A percentile compares a stretch with the other conserved stretches of the same genome.
Conservation (phyloP, 2,329 filamentous ascomycete genomes). For the Aureobasidium sp. region DNA sequence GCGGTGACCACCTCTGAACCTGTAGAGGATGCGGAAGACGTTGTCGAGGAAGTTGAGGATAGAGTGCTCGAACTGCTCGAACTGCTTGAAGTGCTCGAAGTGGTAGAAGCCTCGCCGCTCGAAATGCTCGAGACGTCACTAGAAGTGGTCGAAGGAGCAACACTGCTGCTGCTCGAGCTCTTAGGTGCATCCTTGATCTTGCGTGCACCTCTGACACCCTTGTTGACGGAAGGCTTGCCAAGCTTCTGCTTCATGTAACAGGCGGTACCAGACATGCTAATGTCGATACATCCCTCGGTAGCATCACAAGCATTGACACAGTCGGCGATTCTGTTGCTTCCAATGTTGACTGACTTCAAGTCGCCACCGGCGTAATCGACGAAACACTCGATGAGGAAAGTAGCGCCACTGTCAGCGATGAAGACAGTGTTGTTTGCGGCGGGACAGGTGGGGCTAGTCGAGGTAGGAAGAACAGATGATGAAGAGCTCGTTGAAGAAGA, state of each 20-base stretch:
- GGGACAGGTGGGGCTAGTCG: slow-evolving; percentile 13
- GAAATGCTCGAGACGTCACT: neutral
- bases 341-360: slow-evolving; percentile 12
- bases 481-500: neutral
- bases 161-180: slow-evolving; percentile 7
- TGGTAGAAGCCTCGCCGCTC: neutral
- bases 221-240: neutral
- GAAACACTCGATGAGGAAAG: slow-evolving; percentile 15
- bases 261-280: slow-evolving; percentile 15
- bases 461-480: neutral
- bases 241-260: slow-evolving; percentile 17
- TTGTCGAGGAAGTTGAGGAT: neutral
- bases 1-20: neutral
- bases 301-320: slow-evolving; percentile 15
- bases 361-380: slow-evolving; percentile 14
- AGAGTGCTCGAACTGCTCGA: neutral
- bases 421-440: slow-evolving; percentile 11
- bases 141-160: neutral
- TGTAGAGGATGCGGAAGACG: neutral
- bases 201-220: slow-evolving; percentile 6
- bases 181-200: slow-evolving; percentile 7
- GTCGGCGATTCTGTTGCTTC: slow-evolving; percentile 12
- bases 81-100: neutral
- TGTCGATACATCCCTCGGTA: slow-evolving; percentile 15
- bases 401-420: slow-evolving; percentile 8